Evolutionary conservation across 371 early-diverging fungal genomes (phyloP).

Genomic region (Mortierella sp.): DNA sequence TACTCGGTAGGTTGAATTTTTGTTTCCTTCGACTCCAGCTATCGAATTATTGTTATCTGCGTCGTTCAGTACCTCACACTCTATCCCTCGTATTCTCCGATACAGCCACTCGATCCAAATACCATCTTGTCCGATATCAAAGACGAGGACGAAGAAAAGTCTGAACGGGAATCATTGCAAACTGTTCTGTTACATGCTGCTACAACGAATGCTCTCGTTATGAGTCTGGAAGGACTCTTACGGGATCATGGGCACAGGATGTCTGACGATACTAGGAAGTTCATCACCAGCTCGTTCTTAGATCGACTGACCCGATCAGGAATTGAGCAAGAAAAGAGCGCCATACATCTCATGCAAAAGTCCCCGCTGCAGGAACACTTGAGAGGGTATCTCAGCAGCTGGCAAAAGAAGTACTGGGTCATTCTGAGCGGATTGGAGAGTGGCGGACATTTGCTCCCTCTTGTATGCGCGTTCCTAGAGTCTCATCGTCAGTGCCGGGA

Average conservation of each 20-base stretch:
- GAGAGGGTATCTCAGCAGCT: constrained; percentile 39
- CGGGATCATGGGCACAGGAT: constrained; percentile 52
- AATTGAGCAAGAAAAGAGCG: constrained; percentile 40
- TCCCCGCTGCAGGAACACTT: constrained; percentile 46
- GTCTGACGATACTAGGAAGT: constrained; percentile 51
- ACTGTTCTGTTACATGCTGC: constrained; percentile 35
- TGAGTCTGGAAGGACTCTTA: constrained; percentile 48
- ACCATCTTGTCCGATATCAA: constrained; percentile 15
- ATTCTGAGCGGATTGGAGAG: constrained; percentile 61
- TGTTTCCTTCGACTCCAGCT: neutral
- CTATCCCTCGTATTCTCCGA: neutral
- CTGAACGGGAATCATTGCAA: constrained; percentile 35
- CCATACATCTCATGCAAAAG: constrained; percentile 29
- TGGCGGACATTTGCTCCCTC: constrained; percentile 62
- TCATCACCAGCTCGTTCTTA: constrained; percentile 46
- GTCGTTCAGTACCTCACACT: neutral
- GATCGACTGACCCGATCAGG: constrained; percentile 43
- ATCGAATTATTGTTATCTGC: neutral
- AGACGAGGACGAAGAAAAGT: constrained; percentile 21
- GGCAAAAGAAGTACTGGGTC: constrained; percentile 69
- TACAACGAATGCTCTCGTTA: constrained; percentile 49
- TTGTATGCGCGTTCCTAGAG: constrained; percentile 51
- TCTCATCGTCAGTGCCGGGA: constrained; percentile 29
- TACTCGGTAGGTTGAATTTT: constrained; percentile 26
- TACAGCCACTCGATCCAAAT: constrained; percentile 35